Conservation (phyloP, 2,329 filamentous ascomycete species). For the Phyllachora maydis region DNA sequence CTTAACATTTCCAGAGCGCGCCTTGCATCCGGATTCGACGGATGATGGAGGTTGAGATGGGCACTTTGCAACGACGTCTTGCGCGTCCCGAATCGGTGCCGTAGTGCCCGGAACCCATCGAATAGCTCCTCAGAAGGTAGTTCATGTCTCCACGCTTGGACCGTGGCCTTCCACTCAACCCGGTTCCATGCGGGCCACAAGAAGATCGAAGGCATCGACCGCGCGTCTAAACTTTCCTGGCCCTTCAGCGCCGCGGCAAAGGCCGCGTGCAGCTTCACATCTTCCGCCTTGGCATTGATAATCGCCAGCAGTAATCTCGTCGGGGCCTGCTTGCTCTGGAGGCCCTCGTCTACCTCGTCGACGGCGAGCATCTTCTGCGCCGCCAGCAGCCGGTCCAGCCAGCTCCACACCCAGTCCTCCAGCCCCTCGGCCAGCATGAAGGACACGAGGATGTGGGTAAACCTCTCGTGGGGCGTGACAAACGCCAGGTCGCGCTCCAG, state of each 20-base stretch:
- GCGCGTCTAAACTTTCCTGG: conserved; percentile 17
- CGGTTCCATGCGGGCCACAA: conserved; percentile 21
- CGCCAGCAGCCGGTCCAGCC: conserved; percentile 25
- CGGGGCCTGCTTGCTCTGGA: conserved; percentile 10
- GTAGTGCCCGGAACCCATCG: conserved; percentile 27
- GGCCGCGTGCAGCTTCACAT: conserved; percentile 21
- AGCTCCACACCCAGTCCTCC: conserved; percentile 29
- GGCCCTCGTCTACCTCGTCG: conserved; percentile 2
- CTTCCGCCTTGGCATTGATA: conserved; percentile 14
- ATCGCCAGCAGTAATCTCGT: conserved; percentile 16
- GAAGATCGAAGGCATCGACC: conserved; percentile 11
- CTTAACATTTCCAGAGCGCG: conserved; percentile 24
- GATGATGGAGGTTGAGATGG: conserved; percentile 33
- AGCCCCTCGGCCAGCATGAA: conserved; percentile 31
- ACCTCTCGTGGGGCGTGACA: conserved; percentile 16
- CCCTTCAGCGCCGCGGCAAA: conserved; percentile 26
- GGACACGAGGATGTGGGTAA: conserved; percentile 16
- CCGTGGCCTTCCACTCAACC: conserved; percentile 30
- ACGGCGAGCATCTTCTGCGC: conserved; percentile 4
- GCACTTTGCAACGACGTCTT: conserved; percentile 24
- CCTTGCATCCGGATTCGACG: conserved; percentile 23
- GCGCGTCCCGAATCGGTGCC: conserved; percentile 14
- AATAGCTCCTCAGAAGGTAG: conserved; percentile 26
- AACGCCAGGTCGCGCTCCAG: conserved; percentile 24
- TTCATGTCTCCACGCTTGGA: conserved; percentile 22